Evolutionary conservation across 1,284 basidiomycete genomes (phyloP).

Genomic region (Ceratobasidium sp.): DNA sequence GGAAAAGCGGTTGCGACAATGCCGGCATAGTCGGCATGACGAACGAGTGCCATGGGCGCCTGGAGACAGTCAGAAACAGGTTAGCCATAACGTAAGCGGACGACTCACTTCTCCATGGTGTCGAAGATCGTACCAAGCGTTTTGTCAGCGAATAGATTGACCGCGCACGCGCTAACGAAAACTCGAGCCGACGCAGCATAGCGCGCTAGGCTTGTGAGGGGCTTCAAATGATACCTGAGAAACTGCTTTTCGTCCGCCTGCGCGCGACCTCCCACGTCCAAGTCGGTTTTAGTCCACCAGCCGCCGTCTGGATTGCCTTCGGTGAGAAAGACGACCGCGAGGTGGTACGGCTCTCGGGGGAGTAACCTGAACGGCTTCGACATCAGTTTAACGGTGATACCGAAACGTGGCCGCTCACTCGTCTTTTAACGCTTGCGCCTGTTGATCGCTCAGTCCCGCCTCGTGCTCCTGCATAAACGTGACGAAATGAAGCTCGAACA

Average conservation of each 20-base stretch:
- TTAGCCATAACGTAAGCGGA: too few relatives aligned
- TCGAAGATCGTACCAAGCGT: neutral
- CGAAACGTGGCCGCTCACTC: neutral
- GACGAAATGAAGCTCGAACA: neutral
- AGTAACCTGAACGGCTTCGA: neutral
- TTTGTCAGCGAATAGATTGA: neutral
- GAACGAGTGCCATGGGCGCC: slow-evolving; percentile 14
- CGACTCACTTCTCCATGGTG: neutral
- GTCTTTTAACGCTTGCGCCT: neutral
- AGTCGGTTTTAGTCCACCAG: neutral
- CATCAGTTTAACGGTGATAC: neutral
- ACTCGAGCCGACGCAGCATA: neutral
- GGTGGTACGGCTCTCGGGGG: neutral
- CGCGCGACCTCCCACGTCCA: neutral
- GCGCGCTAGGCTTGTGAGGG: neutral
- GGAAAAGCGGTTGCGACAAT: neutral
- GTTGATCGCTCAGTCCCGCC: neutral
- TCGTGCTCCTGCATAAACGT: neutral
- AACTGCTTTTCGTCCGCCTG: neutral
- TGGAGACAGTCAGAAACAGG: neutral
- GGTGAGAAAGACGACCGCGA: slow-evolving; percentile 2
- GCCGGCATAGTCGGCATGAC: neutral
- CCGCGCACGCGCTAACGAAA: neutral
- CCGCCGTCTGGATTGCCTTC: neutral
- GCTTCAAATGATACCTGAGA: neutral